Evolutionary conservation across 129 eudicot species (phyloP), one percentile per base, ranked within the genome.

Genomic region (Silybum marianum): DNA sequence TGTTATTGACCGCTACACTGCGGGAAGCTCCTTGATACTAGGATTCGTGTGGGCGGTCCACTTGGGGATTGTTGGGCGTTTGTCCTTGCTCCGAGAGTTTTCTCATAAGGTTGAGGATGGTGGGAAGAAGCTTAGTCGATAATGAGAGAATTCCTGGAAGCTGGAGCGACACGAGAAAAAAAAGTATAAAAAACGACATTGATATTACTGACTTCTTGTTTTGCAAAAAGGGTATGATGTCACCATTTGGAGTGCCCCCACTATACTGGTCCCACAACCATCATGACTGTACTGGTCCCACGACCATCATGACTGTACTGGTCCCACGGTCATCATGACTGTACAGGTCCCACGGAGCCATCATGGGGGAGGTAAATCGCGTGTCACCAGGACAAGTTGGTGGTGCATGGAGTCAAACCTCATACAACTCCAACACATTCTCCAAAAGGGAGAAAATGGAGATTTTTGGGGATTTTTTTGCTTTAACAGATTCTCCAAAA

Each of bases 71-170:
- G 25, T 24, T 40, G 67, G 85, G 76, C 85, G 44, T 68, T 69
- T 19, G 71, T 75, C 81, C 81, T 82, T 48, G 85, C 19, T 68
- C 81, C 3, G 77, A 68, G 71, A 81, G 85, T 48, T 75, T 81
- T 81, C 85, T 66, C 74, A 69, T 67, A 21, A 81, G 69, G 75
- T 74, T 81, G 54, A 81, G 54, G 38, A 74, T 16, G 60, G 85
- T 9, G n/a, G 80, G 80, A 82, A 82, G 16, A 67, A 82, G 0
- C 69, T 68, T 82, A 30, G 85, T 51, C n/a, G 81, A 90, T 70
- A 95, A 14, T 3, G 96, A 80, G 25, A 95, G 86, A 24, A 92
- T 72, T 51, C 93, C 98, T 38, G 96, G 90, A 68, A 92, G 90
- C 98, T 95, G 97, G 19, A 75, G 69, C 34, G 16, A 78, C 19